Evolutionary conservation across 2,329 filamentous ascomycete species (phyloP), one percentile per base, ranked within the genome.

Genomic region (Diplodia intermedia): DNA sequence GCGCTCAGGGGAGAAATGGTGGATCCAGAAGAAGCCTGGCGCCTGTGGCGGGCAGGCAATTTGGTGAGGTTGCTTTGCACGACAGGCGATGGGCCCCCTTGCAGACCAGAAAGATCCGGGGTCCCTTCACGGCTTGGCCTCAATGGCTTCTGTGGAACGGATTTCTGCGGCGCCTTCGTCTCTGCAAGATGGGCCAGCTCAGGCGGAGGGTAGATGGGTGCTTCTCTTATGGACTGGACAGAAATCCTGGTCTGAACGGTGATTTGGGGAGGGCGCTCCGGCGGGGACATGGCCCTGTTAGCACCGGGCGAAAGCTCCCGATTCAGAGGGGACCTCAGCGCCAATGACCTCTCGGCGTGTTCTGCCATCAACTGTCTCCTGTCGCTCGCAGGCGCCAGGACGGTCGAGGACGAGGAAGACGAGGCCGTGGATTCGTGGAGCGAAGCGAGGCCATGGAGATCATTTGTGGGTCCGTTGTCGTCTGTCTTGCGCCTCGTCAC

Each of bases 361-460:
- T 38, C 65, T 14, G 57, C 31, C 65, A 31, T 47, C 49, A 63
- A 18, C 47, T 55, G 60, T 63, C 60, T 63, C 38, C 56, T 65
- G 40, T 62, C 43, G 40, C 60, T 63, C 29, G 60, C 47, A 18
- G 60, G 60, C n/a, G 43, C 60, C 47, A 88, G 85, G 9, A 91
- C 85, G 2, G 89, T 91, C 7, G 90, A 91, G 69, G 86, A 87
- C 5, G 90, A 91, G 0, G 90, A 92, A 0, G 90, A 92, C 1
- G 90, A 93, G 26, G 86, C 90, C 5, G 88, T 81, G 1, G 90
- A 90, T 75, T 93, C 91, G 66, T 89, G 85, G 6, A 92, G 87
- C 6, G 87, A 85, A 43, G 89, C 84, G 47, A 93, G 82, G 4
- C 86, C 87, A 69, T 86, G 84, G 12, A 83, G 82, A 55, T 89